Base-by-base conservation (phyloP, 495 filamentous ascomycete species). In the Aspergillus mulundensis region DNA sequence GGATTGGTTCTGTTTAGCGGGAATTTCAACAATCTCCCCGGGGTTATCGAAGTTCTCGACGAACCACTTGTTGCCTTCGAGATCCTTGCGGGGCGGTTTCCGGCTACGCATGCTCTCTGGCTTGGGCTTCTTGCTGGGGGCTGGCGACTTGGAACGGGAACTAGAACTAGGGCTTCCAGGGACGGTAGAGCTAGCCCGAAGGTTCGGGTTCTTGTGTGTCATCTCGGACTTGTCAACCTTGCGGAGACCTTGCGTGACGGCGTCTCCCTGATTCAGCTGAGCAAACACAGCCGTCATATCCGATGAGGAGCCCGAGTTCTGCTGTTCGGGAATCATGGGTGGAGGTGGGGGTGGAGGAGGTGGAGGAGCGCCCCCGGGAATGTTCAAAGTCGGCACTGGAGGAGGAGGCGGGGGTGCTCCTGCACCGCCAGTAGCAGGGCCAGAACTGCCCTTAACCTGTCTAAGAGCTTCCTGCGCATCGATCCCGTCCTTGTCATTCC, bases 141-240 rank as follows among this genome's bases (percentile, higher is more conserved):
- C 88, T 1, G 90, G 91, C 28, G 86, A 91, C 80, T 91, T 95
- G 25, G 79, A 81, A 16, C 88, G 81, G 23, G 69, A 58, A 38
- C 77, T 79, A 42, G 69, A 58, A 39, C 77, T 79, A 41, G 79
- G 83, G 55, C 80, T 74, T 24, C 72, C 76, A 6, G 77, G 70
- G 6, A 91, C 90, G 11, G 82, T 81, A 8, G 86, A 87, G 49
- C 80, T 76, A 12, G 87, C 83, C 36, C 94, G 86, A 21, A 99
- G 78, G 19, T 83, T 82, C n/a, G 95, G 94, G 73, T 99, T 99
- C 77, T 97, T 97, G 77, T 99, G 94, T 44, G 94, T 97, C 91
- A 96, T 96, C 65, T 96, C 73, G 19, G 86, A 90, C 63, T 85
- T 89, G 72, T 96, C 91, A 24, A 99, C 94, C 76, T 96, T 99